These are phyloP conservation scores for Russula virescens DNA, from an alignment of 768 basidiomycete species.

Conservation along the genomic window DNA sequence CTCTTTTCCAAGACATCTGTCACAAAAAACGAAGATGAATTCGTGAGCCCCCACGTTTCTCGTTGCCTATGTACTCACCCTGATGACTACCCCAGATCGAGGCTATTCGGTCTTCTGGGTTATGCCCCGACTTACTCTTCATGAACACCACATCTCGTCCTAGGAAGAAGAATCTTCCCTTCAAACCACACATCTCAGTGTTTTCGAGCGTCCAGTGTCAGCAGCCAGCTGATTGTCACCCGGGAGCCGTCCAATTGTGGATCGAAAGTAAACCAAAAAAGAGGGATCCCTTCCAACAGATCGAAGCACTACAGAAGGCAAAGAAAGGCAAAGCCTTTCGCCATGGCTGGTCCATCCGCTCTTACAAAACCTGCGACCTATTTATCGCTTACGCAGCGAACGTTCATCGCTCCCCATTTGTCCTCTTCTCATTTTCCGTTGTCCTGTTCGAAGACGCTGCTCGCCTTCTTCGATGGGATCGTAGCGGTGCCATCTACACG, in stretches of 20 bases:
- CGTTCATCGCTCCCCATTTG: not conserved
- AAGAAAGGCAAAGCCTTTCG: not conserved
- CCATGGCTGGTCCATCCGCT: not conserved
- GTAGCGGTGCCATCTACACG: not conserved
- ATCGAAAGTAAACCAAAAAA: not conserved
- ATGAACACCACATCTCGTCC: not conserved
- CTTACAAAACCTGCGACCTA: not conserved
- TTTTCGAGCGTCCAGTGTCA: not conserved
- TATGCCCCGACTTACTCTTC: not conserved
- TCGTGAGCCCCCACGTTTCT: not conserved
- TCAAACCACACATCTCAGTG: not conserved
- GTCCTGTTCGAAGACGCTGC: not conserved
- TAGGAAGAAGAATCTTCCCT: not conserved
- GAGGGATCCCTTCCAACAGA: not conserved
- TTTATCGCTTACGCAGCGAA: not conserved
- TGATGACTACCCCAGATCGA: not conserved
- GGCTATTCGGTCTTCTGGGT: not conserved
- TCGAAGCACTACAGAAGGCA: not conserved
- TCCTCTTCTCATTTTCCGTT: not conserved
- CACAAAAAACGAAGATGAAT: not conserved
- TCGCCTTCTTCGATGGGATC: not conserved
- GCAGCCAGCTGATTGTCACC: not conserved
- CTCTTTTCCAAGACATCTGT: not conserved
- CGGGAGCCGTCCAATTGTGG: not conserved
- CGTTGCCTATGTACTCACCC: not conserved